A percentile compares a stretch with the other conserved stretches of the same genome.
Evolutionary conservation across 2,329 filamentous ascomycete genomes (phyloP).

Genomic region (Macroventuria anomochaeta): DNA sequence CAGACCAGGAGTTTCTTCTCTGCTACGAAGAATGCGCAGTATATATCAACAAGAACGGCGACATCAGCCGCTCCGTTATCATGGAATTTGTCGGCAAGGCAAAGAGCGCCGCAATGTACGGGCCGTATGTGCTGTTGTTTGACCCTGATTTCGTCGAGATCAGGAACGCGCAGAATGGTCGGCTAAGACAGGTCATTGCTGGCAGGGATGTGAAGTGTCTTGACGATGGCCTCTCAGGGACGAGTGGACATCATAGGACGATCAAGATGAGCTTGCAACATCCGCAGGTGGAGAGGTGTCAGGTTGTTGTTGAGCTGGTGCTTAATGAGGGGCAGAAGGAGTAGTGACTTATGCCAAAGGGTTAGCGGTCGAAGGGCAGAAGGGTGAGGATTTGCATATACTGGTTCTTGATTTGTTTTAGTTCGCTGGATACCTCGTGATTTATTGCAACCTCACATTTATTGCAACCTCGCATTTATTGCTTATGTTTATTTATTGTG

Average conservation of each 20-base stretch:
- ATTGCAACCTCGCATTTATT: neutral
- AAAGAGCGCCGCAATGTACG: constrained; percentile 84
- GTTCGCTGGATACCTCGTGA: constrained; percentile 17
- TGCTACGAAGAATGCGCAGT: constrained; percentile 96
- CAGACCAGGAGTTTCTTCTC: constrained; percentile 79
- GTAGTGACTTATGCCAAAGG: too few species aligned
- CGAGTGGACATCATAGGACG: constrained; percentile 64
- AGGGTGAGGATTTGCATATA: constrained; percentile 4
- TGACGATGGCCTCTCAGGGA: constrained; percentile 66
- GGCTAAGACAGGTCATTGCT: constrained; percentile 90
- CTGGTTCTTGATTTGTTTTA: neutral
- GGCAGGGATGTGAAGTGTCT: constrained; percentile 88
- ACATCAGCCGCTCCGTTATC: constrained; percentile 90
- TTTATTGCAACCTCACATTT: neutral
- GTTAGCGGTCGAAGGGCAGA: too few species aligned
- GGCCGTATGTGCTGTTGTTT: constrained; percentile 89
- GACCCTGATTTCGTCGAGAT: constrained; percentile 98
- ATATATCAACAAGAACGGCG: constrained; percentile 97
- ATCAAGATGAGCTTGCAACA: constrained; percentile 97
- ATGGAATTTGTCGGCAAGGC: constrained; percentile 99
- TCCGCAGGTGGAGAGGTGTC: constrained; percentile 80
- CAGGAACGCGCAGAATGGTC: constrained; percentile 92
- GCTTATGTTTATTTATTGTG: neutral
- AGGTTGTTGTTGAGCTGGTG: constrained; percentile 90
- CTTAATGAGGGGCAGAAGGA: constrained; percentile 84